Evolutionary conservation across 495 filamentous ascomycete genomes (phyloP).

Genomic region (Pseudomonodictys pantanalensis): DNA sequence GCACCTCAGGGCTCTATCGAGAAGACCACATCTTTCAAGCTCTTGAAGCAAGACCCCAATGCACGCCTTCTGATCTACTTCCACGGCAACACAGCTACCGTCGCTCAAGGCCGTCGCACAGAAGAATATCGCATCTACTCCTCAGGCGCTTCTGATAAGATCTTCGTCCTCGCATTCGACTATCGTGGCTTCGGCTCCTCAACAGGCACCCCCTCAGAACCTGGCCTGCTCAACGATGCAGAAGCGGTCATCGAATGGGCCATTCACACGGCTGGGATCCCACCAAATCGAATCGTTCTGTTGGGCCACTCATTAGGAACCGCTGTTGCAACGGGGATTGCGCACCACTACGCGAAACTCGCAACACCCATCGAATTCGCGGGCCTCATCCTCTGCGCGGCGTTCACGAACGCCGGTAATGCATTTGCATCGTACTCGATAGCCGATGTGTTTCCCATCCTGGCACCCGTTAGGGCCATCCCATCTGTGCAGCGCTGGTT

Average conservation of each 20-base stretch:
- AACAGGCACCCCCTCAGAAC: constrained; percentile 35
- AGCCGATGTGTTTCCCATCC: constrained; percentile 20
- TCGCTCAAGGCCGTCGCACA: constrained; percentile 61
- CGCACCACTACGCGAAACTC: constrained; percentile 22
- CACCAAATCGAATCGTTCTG: constrained; percentile 35
- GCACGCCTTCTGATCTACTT: constrained; percentile 55
- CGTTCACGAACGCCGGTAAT: constrained; percentile 22
- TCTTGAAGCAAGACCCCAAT: constrained; percentile 62
- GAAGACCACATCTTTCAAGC: constrained; percentile 52
- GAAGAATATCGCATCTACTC: constrained; percentile 62
- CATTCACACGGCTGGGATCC: constrained; percentile 41
- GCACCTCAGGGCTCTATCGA: constrained; percentile 54
- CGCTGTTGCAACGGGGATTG: constrained; percentile 32
- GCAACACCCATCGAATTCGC: constrained; percentile 28
- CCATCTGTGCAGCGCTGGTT: constrained; percentile 29
- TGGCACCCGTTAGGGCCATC: constrained; percentile 25
- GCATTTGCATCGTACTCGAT: constrained; percentile 27
- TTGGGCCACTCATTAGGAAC: constrained; percentile 39
- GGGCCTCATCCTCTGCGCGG: constrained; percentile 35
- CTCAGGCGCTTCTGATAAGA: constrained; percentile 52
- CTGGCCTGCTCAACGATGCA: constrained; percentile 39
- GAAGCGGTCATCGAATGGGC: constrained; percentile 61
- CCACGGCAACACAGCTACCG: constrained; percentile 56
- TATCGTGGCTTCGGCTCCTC: constrained; percentile 40
- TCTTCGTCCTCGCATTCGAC: constrained; percentile 57